Base-by-base conservation (phyloP, 306 rosid species). In the Prunus kanzakura region DNA sequence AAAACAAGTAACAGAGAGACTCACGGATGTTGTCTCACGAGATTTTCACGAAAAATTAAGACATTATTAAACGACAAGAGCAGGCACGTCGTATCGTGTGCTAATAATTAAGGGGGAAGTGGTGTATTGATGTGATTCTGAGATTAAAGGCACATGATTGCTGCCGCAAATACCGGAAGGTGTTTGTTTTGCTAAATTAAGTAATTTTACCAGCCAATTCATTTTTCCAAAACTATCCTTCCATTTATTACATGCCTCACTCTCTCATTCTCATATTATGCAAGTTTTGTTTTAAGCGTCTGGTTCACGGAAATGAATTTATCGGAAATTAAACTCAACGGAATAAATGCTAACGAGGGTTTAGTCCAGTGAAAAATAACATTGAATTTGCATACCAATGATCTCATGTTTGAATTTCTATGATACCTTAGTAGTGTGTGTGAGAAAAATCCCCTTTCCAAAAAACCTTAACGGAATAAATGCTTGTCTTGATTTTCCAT, bases 381-480 rank as follows among this genome's bases (percentile, higher is more conserved):
- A 38, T 38, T 1, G 2, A 0, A 38, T 38, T 38, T 38, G 9
- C 2, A 38, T 38, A 38, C 0, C 0, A 38, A 0, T 0, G 0
- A 2, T 38, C 0, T 38, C 43, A 1, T 38, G 2, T 38, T 6
- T 6, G 9, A 38, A 38, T 6, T 0, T 0, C 0, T 7, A 38
- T 38, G 0, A 7, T 0, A 38, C 0, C 0, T 38, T 38, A 0
- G 0, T 38, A 7, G 9, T 0, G 9, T 38, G 43, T 7, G 9
- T 7, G 0, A 38, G 0, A 38, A 38, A 38, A 38, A 38, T 2
- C 2, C n/a, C n/a, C n/a, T n/a, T n/a, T n/a, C n/a, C n/a, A n/a
- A n/a, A n/a, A n/a, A n/a, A n/a, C n/a, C n/a, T n/a, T n/a, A n/a
- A n/a, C n/a, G 9, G 2, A 38, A 7, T 38, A 38, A 38, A 38